Percentiles rank a stretch among this genome's conserved stretches.
phyloP scores from a whole-genome alignment of 1,284 basidiomycete genomes.

The Leccinum solheimii region DNA sequence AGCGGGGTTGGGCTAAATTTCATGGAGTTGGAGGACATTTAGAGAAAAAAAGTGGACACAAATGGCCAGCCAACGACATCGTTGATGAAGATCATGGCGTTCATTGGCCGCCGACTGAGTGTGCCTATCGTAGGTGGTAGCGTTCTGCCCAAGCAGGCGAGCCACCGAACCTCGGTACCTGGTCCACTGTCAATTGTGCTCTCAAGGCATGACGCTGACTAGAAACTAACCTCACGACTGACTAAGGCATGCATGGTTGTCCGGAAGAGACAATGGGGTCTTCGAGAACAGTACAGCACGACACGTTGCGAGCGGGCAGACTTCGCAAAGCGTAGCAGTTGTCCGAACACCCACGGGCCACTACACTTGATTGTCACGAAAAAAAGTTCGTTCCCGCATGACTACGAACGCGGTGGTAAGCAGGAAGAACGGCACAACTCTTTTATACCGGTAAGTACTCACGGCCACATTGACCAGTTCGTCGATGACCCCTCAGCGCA shows the following conservation, averaged over 20 bases:
- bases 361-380: neutral
- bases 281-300: neutral
- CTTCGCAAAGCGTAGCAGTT: constrained; percentile 4
- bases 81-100: no score
- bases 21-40: no score
- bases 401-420: neutral
- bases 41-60: neutral
- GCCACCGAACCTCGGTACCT: neutral
- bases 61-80: neutral
- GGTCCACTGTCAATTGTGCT: neutral
- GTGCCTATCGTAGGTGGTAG: neutral
- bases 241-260: neutral
- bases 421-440: no score
- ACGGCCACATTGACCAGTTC: neutral
- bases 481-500: no score
- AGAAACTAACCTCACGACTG: neutral
- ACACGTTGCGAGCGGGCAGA: neutral
- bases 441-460: neutral
- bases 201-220: neutral
- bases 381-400: neutral
- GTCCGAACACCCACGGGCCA: neutral
- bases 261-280: neutral
- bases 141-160: neutral
- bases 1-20: neutral
- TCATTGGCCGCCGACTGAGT: neutral